Evolutionary conservation across 2,329 filamentous ascomycete genomes (phyloP).

Genomic region (Aspergillus eucalypticola): DNA sequence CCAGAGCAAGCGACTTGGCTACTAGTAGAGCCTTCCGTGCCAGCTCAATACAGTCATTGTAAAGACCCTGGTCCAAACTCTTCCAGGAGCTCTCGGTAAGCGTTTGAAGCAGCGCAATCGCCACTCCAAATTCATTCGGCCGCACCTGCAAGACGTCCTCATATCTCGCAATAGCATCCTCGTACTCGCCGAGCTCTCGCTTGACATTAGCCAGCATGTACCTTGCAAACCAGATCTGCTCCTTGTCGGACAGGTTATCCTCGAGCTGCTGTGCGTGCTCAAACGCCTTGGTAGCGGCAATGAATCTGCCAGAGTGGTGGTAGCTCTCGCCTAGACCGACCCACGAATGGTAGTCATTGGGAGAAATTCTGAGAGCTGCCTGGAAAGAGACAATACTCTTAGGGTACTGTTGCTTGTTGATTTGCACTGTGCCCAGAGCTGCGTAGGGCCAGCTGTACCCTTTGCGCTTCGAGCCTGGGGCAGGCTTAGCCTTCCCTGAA

Average conservation of each 20-base stretch:
- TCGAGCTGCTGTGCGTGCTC: conserved; percentile 79
- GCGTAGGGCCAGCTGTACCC: conserved; percentile 96
- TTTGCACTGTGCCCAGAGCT: conserved; percentile 86
- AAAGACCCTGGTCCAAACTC: conserved; percentile 78
- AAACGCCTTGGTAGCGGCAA: conserved; percentile 91
- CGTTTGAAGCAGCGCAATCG: conserved; percentile 84
- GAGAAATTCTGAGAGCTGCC: conserved; percentile 77
- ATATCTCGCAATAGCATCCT: conserved; percentile 78
- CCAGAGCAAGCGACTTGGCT: conserved; percentile 62
- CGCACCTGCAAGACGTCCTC: conserved; percentile 68
- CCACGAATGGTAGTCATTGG: conserved; percentile 91
- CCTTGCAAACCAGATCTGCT: conserved; percentile 89
- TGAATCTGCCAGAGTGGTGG: conserved; percentile 86
- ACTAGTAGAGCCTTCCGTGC: conserved; percentile 69
- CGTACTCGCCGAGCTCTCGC: conserved; percentile 85
- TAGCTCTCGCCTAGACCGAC: conserved; percentile 97
- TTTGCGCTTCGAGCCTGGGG: conserved; percentile 89
- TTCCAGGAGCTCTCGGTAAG: conserved; percentile 78
- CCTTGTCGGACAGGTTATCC: conserved; percentile 56
- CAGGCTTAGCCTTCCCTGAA: conserved; percentile 87
- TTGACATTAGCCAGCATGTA: conserved; percentile 97
- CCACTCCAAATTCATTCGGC: conserved; percentile 78
- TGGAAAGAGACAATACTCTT: conserved; percentile 92
- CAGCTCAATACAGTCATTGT: conserved; percentile 75
- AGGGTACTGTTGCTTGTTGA: conserved; percentile 89